Conservation (phyloP, 495 filamentous ascomycete species). For the Penicillium taxi region DNA sequence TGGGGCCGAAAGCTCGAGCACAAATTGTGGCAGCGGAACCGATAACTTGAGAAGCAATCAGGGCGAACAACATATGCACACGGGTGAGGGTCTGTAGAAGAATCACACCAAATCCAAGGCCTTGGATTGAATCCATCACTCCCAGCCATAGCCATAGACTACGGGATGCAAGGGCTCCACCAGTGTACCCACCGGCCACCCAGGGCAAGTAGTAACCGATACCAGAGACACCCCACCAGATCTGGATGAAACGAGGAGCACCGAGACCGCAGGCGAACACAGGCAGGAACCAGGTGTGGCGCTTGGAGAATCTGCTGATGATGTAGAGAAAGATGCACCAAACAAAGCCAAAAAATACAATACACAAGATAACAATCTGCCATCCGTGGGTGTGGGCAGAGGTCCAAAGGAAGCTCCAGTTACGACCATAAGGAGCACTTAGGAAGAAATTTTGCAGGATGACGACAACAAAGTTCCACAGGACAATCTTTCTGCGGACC, state of each 20-base stretch:
- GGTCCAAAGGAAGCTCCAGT: constrained; percentile 44
- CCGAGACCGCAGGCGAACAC: constrained; percentile 44
- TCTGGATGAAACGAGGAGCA: constrained; percentile 43
- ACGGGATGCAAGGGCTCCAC: constrained; percentile 38
- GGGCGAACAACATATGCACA: constrained; percentile 41
- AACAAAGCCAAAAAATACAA: constrained; percentile 38
- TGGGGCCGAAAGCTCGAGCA: constrained; percentile 39
- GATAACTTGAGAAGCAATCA: constrained; percentile 44
- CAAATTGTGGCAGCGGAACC: constrained; percentile 45
- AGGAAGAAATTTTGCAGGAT: constrained; percentile 44
- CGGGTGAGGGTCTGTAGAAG: constrained; percentile 41
- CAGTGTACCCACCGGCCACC: constrained; percentile 30
- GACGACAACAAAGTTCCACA: constrained; percentile 42
- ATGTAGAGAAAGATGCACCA: constrained; percentile 37
- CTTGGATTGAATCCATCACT: constrained; percentile 42
- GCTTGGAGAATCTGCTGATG: constrained; percentile 35
- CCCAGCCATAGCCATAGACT: constrained; percentile 46
- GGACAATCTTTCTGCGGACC: constrained; percentile 37
- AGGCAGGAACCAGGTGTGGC: constrained; percentile 43
- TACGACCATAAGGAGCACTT: constrained; percentile 42
- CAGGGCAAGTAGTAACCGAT: constrained; percentile 42
- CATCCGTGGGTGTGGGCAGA: constrained; percentile 34
- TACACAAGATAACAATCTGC: constrained; percentile 36
- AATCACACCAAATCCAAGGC: constrained; percentile 45
- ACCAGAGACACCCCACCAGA: constrained; percentile 44